phyloP scores from a whole-genome alignment of 1,139 yeast genomes.

The Saccharomyces hybrid region DNA sequence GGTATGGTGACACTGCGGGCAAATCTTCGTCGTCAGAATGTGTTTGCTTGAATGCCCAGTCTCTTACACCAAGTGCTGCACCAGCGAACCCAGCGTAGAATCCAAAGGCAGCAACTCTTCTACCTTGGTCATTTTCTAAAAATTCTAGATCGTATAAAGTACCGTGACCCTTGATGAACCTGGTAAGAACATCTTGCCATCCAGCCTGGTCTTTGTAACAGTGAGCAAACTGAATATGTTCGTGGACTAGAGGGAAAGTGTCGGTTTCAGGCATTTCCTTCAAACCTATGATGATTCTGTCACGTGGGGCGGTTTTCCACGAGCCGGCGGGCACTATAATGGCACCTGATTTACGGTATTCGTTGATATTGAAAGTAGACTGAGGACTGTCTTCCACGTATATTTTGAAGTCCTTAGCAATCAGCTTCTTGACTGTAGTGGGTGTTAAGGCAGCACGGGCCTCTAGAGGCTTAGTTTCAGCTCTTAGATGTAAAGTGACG shows the following conservation, averaged over 20 bases:
- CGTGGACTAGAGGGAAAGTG: conserved; percentile 84
- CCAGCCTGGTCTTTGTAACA: conserved; percentile 97
- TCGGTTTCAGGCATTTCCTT: conserved; percentile 92
- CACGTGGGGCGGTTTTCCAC: conserved; percentile 85
- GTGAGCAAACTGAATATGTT: conserved; percentile 97
- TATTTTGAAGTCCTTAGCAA: conserved; percentile 82
- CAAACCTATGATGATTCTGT: conserved; percentile 83
- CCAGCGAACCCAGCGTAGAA: too few species aligned
- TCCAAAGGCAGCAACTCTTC: too few species aligned
- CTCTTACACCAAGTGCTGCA: too few species aligned
- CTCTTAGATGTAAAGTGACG: conserved; percentile 74
- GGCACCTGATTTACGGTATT: conserved; percentile 76
- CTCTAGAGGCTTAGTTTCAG: conserved; percentile 94
- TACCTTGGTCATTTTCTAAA: too few species aligned
- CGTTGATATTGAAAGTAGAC: conserved; percentile 67
- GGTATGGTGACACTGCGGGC: too few species aligned
- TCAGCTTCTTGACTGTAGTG: conserved; percentile 69
- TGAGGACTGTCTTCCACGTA: conserved; percentile 83
- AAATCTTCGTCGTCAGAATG: too few species aligned
- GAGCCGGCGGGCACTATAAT: conserved; percentile 85
- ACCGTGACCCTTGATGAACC: conserved; percentile 35
- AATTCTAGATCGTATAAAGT: too few species aligned
- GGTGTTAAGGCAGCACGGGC: conserved; percentile 97
- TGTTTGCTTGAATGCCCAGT: too few species aligned
- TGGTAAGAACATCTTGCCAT: conserved; percentile 81